Evolutionary conservation across 495 filamentous ascomycete species (phyloP), one percentile per base, ranked within the genome.

Genomic region (Penicillium herquei): DNA sequence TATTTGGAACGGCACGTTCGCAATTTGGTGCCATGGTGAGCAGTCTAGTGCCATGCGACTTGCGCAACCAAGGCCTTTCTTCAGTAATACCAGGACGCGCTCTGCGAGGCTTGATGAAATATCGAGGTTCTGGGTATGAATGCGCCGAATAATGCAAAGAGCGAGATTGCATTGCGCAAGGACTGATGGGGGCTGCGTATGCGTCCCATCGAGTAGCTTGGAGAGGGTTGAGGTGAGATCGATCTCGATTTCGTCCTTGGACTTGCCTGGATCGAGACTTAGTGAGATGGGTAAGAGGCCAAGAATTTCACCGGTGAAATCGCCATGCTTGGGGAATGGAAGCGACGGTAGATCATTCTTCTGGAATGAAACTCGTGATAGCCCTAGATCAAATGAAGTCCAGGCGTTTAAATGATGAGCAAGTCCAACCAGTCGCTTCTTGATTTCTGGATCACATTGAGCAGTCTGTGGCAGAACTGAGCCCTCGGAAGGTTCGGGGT

Each of bases 1-100:
- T 40, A 73, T 73, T 31, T 84, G 80, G 47, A 84, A 82, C 2
- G 80, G 75, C 1, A 79, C 74, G 41, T 80, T 75, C 12, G 77
- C 72, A 5, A 79, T 63, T 35, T 81, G 76, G 51, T 80, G 78
- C 81, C 81, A 84, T 0, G 78, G 78, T n/a, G 61, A 67, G 31
- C 64, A 63, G 17, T 58, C 52, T 1, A 45, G 51, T 1, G 63
- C 58, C 68, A 82, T 72, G 4, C 52, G 55, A 1, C 63, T 66
- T 9, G 73, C 75, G 11, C 67, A 69, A 3, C 34, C 42, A 3
- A 78, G 64, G 8, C 55, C 66, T 43, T 62, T 64, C 14, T 54
- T 57, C 6, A 71, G 31, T 3, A 74, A 42, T 1, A 11, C 49
- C 11, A 78, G 47, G 1, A 72, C 57, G 6, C 62, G 59, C 3